These are phyloP conservation scores for Clonostachys rosea DNA, from an alignment of 2,329 filamentous ascomycete genomes.

Conservation along the genomic window DNA sequence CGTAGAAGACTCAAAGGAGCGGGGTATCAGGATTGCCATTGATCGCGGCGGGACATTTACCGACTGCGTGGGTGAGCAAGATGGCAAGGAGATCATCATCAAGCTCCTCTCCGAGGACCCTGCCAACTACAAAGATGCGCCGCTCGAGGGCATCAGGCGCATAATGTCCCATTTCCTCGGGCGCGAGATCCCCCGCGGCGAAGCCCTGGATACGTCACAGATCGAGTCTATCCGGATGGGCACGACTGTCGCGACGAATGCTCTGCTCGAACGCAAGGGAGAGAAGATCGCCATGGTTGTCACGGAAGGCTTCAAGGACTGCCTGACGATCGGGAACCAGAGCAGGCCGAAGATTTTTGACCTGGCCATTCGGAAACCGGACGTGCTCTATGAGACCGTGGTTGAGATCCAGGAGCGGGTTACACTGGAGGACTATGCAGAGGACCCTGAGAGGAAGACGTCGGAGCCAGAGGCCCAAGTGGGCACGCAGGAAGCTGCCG, in stretches of 20 bases:
- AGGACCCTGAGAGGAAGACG: conserved; percentile 64
- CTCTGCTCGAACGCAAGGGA: conserved; percentile 83
- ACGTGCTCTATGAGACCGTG: conserved; percentile 79
- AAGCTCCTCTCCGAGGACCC: conserved; percentile 90
- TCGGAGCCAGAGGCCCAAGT: conserved; percentile 50
- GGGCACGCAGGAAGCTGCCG: conserved; percentile 36
- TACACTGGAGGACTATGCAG: conserved; percentile 86
- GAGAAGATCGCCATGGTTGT: conserved; percentile 85
- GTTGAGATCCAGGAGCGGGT: conserved; percentile 90
- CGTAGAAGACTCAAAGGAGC: conserved; percentile 13
- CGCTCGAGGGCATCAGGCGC: conserved; percentile 84
- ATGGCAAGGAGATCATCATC: conserved; percentile 75
- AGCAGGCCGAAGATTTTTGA: conserved; percentile 88
- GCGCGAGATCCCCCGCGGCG: conserved; percentile 72
- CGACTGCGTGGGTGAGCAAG: conserved; percentile 81
- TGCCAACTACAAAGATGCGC: conserved; percentile 84
- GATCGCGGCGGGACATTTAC: conserved; percentile 86
- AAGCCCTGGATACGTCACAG: conserved; percentile 72
- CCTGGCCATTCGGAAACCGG: conserved; percentile 79
- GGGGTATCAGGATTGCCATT: conserved; percentile 72
- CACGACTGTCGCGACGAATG: conserved; percentile 92
- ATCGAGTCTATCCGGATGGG: conserved; percentile 96
- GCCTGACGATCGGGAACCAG: conserved; percentile 86
- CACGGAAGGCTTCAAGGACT: conserved; percentile 84
- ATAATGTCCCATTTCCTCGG: conserved; percentile 75